Percentiles rank a stretch among this genome's conserved stretches.
Evolutionary conservation across 108 stramenopile genomes (phyloP).

Genomic region (Cyclotella choctawhatcheeana): DNA sequence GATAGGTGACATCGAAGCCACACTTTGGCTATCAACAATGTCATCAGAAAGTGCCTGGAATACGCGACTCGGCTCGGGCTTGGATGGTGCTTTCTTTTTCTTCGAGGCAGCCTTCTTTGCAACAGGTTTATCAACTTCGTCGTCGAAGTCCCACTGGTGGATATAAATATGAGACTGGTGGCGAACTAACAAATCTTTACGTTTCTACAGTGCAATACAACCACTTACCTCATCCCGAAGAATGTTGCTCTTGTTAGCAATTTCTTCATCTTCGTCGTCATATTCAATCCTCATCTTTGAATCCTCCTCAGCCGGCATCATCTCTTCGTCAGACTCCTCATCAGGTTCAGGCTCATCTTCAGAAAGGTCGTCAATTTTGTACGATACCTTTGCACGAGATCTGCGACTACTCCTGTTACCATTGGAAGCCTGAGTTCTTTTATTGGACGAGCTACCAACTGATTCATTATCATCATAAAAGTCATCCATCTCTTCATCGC

Average conservation of each 20-base stretch:
- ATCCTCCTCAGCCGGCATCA: neutral
- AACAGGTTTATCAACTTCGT: neutral
- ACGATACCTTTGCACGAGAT: neutral
- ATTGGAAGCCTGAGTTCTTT: neutral
- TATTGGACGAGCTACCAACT: neutral
- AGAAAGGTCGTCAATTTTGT: neutral
- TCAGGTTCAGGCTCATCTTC: neutral
- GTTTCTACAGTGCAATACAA: neutral
- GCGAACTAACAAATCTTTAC: neutral
- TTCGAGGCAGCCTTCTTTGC: neutral
- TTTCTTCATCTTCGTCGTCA: neutral
- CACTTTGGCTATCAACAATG: neutral
- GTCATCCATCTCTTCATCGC: neutral
- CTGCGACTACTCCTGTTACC: neutral
- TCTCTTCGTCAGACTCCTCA: neutral
- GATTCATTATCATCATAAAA: neutral
- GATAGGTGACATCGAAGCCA: neutral
- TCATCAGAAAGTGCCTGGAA: neutral
- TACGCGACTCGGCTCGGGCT: neutral
- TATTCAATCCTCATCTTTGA: neutral
- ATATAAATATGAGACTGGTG: neutral
- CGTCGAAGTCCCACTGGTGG: neutral
- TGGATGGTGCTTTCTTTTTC: neutral
- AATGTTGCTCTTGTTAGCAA: neutral
- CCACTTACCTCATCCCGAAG: neutral